Evolutionary conservation across 305 asterid genomes (phyloP).

Genomic region (Rubia tinctorum): DNA sequence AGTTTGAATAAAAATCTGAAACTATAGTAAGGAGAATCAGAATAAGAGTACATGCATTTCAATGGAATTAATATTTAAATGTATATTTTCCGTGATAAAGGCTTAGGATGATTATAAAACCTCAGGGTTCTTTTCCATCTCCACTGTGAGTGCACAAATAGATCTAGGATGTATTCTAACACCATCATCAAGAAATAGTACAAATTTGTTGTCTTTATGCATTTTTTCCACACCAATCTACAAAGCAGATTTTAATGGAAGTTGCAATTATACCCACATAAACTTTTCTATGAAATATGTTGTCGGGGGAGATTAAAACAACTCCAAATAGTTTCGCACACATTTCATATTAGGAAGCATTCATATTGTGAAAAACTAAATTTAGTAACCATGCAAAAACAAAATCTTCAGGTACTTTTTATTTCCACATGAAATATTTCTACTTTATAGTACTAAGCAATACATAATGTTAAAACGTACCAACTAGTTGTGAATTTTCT

Average conservation of each 20-base stretch:
- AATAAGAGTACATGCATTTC: neutral
- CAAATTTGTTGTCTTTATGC: conserved; percentile 91
- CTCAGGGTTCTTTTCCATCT: conserved; percentile 94
- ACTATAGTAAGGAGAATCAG: conserved; percentile 16
- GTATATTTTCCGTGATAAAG: neutral
- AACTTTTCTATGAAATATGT: neutral
- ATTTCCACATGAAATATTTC: neutral
- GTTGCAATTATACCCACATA: too few relatives aligned
- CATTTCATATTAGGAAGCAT: neutral
- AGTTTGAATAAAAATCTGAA: conserved; percentile 97
- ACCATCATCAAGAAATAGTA: conserved; percentile 91
- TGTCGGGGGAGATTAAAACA: neutral
- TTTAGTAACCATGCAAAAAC: neutral
- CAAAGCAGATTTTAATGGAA: too few relatives aligned
- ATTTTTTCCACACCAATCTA: conserved; percentile 93
- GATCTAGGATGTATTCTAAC: conserved; percentile 99
- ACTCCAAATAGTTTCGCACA: neutral
- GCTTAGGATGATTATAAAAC: conserved; percentile 28
- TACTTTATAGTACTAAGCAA: neutral
- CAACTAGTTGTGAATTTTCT: conserved; percentile 99
- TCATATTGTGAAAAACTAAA: neutral
- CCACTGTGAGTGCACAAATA: conserved; percentile 91
- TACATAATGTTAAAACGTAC: conserved; percentile 26
- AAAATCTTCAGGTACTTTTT: neutral
- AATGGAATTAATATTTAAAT: neutral